Conservation (phyloP, 768 basidiomycete genomes). For the Hypholoma fasciculare region DNA sequence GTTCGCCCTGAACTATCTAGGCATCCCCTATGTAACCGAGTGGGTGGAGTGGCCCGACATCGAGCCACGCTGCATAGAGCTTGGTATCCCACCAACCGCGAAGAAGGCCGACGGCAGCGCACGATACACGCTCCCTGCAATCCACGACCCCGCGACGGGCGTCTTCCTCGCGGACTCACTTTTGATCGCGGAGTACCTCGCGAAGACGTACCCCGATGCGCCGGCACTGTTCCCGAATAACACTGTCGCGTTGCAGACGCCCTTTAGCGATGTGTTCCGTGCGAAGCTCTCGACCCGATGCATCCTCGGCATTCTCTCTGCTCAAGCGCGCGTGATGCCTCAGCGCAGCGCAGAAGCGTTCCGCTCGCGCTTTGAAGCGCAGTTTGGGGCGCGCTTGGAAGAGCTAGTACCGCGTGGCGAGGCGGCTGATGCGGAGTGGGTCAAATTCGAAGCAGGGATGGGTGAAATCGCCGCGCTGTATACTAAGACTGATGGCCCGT, state of each 20-base stretch:
- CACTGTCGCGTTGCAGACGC: conserved; percentile 16
- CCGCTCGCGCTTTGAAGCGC: neutral
- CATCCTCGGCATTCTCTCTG: neutral
- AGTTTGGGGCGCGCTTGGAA: neutral
- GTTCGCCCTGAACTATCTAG: conserved; percentile 31
- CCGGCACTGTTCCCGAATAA: conserved; percentile 34
- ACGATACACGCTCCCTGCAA: conserved; percentile 48
- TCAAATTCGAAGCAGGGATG: conserved; percentile 15
- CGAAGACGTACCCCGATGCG: conserved; percentile 45
- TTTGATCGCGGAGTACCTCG: conserved; percentile 50
- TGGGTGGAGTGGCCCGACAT: conserved; percentile 55
- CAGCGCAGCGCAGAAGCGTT: neutral
- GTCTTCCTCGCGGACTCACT: conserved; percentile 39
- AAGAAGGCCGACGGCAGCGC: conserved; percentile 27
- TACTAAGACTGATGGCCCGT: conserved; percentile 19
- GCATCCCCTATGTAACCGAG: conserved; percentile 40
- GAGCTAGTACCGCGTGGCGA: neutral
- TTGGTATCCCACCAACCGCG: conserved; percentile 34
- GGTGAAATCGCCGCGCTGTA: conserved; percentile 18
- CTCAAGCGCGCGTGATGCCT: neutral
- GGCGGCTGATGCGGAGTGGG: conserved; percentile 16
- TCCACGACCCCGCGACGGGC: conserved; percentile 44
- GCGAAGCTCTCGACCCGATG: neutral
- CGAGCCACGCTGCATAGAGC: conserved; percentile 26
- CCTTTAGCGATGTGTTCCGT: conserved; percentile 4